Evolutionary conservation across 2,329 filamentous ascomycete genomes (phyloP), one percentile per base, ranked within the genome.

Genomic region (Metarhizium guizhouense): DNA sequence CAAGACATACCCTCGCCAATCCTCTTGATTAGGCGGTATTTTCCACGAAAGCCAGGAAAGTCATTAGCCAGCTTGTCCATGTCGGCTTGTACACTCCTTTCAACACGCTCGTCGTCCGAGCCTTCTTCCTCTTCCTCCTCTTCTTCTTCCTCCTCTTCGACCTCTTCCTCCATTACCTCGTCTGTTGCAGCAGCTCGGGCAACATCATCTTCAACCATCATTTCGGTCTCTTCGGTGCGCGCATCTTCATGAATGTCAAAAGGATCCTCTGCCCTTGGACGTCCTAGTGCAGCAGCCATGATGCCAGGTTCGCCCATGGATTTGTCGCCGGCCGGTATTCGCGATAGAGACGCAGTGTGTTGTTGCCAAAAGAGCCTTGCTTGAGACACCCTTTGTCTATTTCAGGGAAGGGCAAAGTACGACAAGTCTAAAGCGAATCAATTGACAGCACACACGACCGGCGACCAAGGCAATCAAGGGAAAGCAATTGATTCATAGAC

Each of bases 21-120:
- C 59, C 93, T 87, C 73, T 96, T 96, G 68, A 99, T 94, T 54
- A 99, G 74, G 54, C 92, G 86, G 72, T 93, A 99, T 56, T 86
- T 84, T 64, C 89, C 81, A 61, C 82, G 87, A 69, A 97, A 95
- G 53, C 88, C 89, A 42, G 85, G 85, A 68, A 97, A 96, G 38
- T 85, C 87, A 54, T 84, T 78, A 63, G 93, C 86, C 56, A 99
- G 83, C 62, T 85, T 89, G 53, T 84, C 82, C 83, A 99, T 99
- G 69, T 99, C 94, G 54, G 91, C 84, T 59, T 84, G 81, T 14
- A 96, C 88, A 6, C 74, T 76, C 20, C 81, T 76, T 62, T 92
- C 87, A 42, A 90, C 77, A 14, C 75, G 71, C 52, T 89, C 84
- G 29, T 84, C 83, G 8, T 84, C 83, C 1, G 76, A 77, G 34